Conservation (phyloP, 1,139 yeast genomes). For the Suhomyces kunorum region DNA sequence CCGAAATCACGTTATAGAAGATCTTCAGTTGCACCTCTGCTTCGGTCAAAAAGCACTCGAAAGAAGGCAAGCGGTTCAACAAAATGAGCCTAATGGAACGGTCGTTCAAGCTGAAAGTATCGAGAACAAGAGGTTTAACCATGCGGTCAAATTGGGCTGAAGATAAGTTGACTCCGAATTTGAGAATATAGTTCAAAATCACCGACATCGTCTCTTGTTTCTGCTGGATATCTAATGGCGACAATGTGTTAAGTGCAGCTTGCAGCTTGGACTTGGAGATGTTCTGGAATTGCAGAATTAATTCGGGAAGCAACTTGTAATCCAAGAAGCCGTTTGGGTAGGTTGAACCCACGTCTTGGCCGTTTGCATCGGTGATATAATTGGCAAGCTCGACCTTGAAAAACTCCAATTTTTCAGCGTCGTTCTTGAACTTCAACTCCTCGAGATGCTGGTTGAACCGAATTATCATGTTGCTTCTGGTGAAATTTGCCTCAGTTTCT, state of each 20-base stretch:
- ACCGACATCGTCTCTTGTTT: conserved; percentile 44
- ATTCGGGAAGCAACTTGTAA: conserved; percentile 66
- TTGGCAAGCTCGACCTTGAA: conserved; percentile 47
- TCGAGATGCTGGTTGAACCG: conserved; percentile 50
- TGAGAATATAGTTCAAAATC: conserved; percentile 48
- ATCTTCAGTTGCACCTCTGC: conserved; percentile 69
- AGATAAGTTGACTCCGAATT: conserved; percentile 44
- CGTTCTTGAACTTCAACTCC: conserved; percentile 52
- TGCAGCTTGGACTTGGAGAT: conserved; percentile 23
- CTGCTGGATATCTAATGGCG: conserved; percentile 33
- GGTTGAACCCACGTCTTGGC: conserved; percentile 20
- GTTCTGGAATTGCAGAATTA: conserved; percentile 41
- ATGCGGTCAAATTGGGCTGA: conserved; percentile 42
- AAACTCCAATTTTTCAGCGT: conserved; percentile 53
- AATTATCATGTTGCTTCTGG: conserved; percentile 45
- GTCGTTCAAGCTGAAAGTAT: conserved; percentile 67
- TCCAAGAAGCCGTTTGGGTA: conserved; percentile 66
- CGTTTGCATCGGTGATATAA: conserved; percentile 21
- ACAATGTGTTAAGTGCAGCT: conserved; percentile 24
- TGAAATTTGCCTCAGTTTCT: conserved; percentile 41
- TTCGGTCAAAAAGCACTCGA: conserved; percentile 53
- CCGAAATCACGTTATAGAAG: conserved; percentile 68
- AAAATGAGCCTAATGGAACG: conserved; percentile 74
- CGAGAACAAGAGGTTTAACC: conserved; percentile 65
- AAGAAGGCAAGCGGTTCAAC: conserved; percentile 61